These are phyloP conservation scores for Cicer chorassanicum DNA, from an alignment of 306 rosid genomes.

Conservation along the genomic window DNA sequence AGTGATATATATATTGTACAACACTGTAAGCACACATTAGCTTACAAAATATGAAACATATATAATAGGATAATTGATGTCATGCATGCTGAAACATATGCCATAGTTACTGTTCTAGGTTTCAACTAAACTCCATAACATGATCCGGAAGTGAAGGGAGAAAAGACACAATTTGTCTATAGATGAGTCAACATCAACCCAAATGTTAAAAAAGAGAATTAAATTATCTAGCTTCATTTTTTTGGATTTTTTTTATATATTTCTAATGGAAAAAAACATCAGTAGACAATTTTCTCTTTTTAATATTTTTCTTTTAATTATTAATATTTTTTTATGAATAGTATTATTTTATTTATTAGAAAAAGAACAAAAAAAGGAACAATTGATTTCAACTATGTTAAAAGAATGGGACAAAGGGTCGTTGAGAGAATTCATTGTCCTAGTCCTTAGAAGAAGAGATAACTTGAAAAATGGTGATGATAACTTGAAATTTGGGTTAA, in stretches of 20 bases:
- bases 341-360: not conserved
- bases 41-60: not conserved
- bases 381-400: not conserved
- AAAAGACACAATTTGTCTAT: constrained; percentile 41
- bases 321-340: not conserved
- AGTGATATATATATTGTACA: constrained; percentile 28
- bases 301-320: not conserved
- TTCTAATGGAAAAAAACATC: not conserved
- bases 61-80: constrained; percentile 28
- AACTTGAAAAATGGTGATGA: constrained; percentile 42
- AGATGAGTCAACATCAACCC: constrained; percentile 37
- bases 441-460: constrained; percentile 35
- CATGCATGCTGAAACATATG: constrained; percentile 44
- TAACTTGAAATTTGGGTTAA: constrained; percentile 33
- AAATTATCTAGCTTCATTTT: not conserved
- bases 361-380: not conserved
- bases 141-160: constrained; percentile 45
- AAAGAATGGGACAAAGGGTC: constrained; percentile 36
- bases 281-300: not conserved
- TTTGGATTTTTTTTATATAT: not conserved
- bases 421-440: constrained; percentile 25
- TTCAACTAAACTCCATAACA: constrained; percentile 37
- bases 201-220: not conserved
- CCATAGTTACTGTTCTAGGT: constrained; percentile 37
- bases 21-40: constrained; percentile 20